Percentiles rank a stretch among this genome's conserved stretches.
Evolutionary conservation across 1,284 basidiomycete species (phyloP).

Genomic region (Cutaneotrichosporon cavernicola): DNA sequence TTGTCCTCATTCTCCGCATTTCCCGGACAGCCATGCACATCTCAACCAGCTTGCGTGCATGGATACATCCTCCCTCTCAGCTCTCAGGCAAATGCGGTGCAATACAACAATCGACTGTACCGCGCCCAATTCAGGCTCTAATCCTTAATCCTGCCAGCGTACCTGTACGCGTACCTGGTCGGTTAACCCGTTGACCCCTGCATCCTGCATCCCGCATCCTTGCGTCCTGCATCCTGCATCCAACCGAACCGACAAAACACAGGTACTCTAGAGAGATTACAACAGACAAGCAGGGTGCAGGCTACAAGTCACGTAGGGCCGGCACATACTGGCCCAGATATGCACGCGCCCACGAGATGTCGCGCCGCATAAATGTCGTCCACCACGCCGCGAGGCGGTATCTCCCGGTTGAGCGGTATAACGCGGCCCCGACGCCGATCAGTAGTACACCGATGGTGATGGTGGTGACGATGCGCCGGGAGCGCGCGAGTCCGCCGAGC

Average conservation of each 20-base stretch:
- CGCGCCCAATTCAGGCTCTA: not conserved
- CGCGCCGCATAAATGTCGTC: not conserved
- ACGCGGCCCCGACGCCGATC: conserved; percentile 27
- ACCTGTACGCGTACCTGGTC: not conserved
- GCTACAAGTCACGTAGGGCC: not conserved
- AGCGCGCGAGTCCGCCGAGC: not conserved
- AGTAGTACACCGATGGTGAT: not conserved
- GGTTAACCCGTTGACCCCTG: no score
- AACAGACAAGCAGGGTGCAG: not conserved
- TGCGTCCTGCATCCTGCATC: no score
- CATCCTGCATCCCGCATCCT: no score
- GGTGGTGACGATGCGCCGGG: conserved; percentile 11
- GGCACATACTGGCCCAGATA: not conserved
- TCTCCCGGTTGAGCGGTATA: conserved; percentile 25
- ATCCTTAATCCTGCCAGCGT: not conserved
- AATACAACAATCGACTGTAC: no score
- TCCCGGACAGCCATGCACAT: no score
- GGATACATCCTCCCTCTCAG: no score
- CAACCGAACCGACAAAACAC: not conserved
- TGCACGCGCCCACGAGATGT: not conserved
- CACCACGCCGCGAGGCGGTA: not conserved
- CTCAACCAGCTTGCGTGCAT: no score
- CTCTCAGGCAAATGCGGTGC: no score
- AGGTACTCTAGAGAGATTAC: not conserved
- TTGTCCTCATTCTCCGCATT: no score